Conservation (phyloP, 2,329 filamentous ascomycete genomes). For the Rutstroemia sp. region DNA sequence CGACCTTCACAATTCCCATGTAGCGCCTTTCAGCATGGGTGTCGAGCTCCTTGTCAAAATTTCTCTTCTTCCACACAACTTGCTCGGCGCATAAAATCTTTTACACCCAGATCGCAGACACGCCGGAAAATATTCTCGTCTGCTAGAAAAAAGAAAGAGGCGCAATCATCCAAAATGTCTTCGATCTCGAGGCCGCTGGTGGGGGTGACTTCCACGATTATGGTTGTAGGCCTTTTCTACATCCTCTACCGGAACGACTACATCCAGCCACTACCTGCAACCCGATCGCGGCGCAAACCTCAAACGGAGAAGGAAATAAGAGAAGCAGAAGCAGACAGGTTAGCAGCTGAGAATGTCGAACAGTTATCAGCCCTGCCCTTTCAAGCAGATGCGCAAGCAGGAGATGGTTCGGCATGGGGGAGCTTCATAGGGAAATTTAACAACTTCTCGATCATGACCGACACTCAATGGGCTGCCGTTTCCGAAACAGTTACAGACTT, state of each 20-base stretch:
- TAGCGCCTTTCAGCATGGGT: not conserved
- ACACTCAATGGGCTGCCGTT: conserved; percentile 47
- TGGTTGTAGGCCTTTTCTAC: conserved; percentile 22
- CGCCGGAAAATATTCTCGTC: conserved; percentile 16
- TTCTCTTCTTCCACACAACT: not conserved
- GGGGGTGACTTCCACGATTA: conserved; percentile 21
- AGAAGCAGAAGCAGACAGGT: conserved; percentile 15
- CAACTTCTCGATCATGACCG: conserved; percentile 44
- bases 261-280: conserved; percentile 28
- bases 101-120: not conserved
- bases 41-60: not conserved
- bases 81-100: not conserved
- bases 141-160: conserved; percentile 10
- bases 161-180: conserved; percentile 18
- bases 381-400: conserved; percentile 12
- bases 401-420: conserved; percentile 26
- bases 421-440: conserved; percentile 25
- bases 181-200: conserved; percentile 14
- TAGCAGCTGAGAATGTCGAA: conserved; percentile 21
- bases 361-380: conserved; percentile 22
- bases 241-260: conserved; percentile 27
- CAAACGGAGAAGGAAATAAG: conserved; percentile 15
- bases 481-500: conserved; percentile 52
- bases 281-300: conserved; percentile 20
- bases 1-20: not conserved